phyloP scores from a whole-genome alignment of 768 basidiomycete genomes.

The Trametes maxima region DNA sequence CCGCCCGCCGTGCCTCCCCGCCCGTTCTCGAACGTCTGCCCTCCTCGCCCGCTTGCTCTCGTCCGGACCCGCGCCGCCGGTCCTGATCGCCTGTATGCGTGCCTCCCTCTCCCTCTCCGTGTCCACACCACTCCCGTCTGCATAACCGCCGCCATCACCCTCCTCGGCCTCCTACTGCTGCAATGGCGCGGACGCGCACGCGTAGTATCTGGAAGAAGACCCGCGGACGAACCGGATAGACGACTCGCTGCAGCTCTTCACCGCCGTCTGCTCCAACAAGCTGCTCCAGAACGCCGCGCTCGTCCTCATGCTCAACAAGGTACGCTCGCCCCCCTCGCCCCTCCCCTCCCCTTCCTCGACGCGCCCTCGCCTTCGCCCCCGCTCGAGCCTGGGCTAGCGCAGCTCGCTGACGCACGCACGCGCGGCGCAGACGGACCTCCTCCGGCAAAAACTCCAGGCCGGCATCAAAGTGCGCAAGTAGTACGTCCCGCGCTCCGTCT shows the following conservation, averaged over 20 bases:
- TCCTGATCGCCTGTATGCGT: no score
- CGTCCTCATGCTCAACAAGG: conserved; percentile 81
- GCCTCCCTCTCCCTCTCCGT: no score
- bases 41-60: background rate
- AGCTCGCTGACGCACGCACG: background rate
- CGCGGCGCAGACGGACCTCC: conserved; percentile 59
- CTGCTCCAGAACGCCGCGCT: conserved; percentile 73
- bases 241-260: conserved; percentile 81
- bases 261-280: conserved; percentile 72
- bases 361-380: background rate
- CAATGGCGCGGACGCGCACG: background rate
- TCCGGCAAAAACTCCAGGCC: conserved; percentile 69
- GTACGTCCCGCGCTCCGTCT: conserved; percentile 46
- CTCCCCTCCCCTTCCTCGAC: no score
- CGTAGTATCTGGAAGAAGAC: conserved; percentile 82
- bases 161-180: background rate
- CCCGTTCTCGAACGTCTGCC: no score
- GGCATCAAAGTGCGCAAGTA: conserved; percentile 75
- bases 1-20: no score
- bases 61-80: background rate
- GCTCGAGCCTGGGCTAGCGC: background rate
- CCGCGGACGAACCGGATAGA: conserved; percentile 76
- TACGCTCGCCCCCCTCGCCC: conserved; percentile 38
- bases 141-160: background rate
- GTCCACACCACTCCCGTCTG: no score